phyloP scores from a whole-genome alignment of 441 rosid species.

The Adansonia grandidieri region DNA sequence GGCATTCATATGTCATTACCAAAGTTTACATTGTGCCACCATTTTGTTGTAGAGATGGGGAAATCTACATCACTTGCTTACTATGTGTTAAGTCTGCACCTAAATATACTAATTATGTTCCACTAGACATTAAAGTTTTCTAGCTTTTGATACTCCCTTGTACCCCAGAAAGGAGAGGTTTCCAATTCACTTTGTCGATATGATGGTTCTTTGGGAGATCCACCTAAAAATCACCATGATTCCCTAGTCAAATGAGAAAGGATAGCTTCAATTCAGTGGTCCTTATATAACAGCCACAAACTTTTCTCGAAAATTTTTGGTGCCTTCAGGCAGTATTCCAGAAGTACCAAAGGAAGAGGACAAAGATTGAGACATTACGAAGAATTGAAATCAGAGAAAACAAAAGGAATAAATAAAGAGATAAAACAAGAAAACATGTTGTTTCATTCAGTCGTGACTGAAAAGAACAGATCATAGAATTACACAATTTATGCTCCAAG shows the following conservation, averaged over 20 bases:
- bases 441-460: not conserved
- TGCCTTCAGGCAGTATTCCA: not conserved
- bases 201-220: not conserved
- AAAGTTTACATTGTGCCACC: not conserved
- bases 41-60: not conserved
- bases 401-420: not conserved
- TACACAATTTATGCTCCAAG: slow-evolving; percentile 5
- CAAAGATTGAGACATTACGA: not conserved
- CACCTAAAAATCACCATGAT: not conserved
- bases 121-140: not conserved
- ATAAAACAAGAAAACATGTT: not conserved
- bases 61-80: not conserved
- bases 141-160: not conserved
- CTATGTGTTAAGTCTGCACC: not conserved
- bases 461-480: not conserved
- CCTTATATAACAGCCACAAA: not conserved
- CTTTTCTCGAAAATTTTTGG: not conserved
- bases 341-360: not conserved
- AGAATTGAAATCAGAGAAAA: not conserved
- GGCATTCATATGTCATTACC: not conserved
- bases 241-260: not conserved
- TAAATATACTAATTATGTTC: not conserved
- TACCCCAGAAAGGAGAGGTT: not conserved
- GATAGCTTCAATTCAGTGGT: not conserved
- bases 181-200: not conserved